Percentiles rank a stretch among this genome's conserved stretches.
phyloP scores from a whole-genome alignment of 139 green algal species.

The Penium margaritaceum region DNA sequence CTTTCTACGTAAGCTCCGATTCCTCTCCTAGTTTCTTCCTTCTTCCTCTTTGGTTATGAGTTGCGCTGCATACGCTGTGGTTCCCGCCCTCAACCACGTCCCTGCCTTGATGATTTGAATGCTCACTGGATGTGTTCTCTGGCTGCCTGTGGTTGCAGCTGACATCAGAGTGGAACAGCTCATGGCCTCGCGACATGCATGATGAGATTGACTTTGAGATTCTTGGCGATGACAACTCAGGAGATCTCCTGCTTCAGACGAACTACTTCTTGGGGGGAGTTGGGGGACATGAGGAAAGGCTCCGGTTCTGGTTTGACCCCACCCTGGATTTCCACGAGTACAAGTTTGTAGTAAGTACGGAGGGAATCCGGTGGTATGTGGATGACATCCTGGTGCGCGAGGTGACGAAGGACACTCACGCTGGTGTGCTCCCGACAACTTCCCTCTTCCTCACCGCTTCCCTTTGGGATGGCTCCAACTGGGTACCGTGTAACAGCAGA shows the following conservation, averaged over 20 bases:
- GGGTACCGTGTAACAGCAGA: neutral
- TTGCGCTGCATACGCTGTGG: no score
- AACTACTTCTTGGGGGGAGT: constrained; percentile 8
- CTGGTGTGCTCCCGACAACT: neutral
- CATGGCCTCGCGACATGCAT: constrained; percentile 7
- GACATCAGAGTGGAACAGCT: constrained; percentile 12
- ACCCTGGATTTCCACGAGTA: constrained; percentile 18
- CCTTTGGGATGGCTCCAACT: constrained; percentile 28
- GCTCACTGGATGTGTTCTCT: no score
- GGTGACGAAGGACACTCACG: constrained; percentile 1
- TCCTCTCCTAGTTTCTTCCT: no score
- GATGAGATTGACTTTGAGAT: constrained; percentile 33
- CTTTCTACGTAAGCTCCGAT: no score
- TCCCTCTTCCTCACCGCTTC: constrained; percentile 12
- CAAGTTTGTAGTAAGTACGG: neutral
- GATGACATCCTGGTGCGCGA: constrained; percentile 21
- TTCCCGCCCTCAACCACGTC: no score
- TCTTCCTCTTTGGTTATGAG: no score
- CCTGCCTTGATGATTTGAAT: no score
- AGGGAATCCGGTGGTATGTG: constrained; percentile 21
- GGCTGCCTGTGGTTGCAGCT: no score
- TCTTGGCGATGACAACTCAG: constrained; percentile 13
- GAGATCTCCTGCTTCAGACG: neutral
- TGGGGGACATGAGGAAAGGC: constrained; percentile 18
- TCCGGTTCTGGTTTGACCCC: constrained; percentile 23